Conservation (phyloP, 2,329 filamentous ascomycete genomes). For the Rutstroemia sp. region DNA sequence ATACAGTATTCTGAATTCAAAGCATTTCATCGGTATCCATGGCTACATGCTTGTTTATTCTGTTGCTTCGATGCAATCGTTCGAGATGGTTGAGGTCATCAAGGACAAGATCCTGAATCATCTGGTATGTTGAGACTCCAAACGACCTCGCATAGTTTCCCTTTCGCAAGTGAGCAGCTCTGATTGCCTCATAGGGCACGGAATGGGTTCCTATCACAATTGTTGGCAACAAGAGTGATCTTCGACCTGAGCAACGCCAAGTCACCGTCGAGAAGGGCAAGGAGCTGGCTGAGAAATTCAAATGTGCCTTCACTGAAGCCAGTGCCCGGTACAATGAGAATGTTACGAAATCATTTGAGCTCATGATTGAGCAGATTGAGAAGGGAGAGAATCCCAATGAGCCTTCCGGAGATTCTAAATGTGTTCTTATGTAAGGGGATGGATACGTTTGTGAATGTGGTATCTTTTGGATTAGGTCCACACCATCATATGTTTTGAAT, state of each 20-base stretch:
- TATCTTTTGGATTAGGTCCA: slow-evolving; percentile 3
- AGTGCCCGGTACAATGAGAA: slow-evolving; percentile 93
- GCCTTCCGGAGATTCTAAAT: slow-evolving; percentile 73
- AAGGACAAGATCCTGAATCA: slow-evolving; percentile 97
- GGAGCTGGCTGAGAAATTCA: slow-evolving; percentile 76
- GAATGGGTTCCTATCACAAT: slow-evolving; percentile 90
- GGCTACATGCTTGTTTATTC: slow-evolving; percentile 98
- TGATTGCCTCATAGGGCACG: slow-evolving; percentile 55
- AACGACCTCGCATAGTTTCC: neutral
- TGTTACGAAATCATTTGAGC: slow-evolving; percentile 84
- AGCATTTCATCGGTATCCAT: slow-evolving; percentile 98
- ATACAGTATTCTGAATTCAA: slow-evolving; percentile 96
- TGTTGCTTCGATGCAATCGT: slow-evolving; percentile 87
- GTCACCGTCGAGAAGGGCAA: slow-evolving; percentile 80
- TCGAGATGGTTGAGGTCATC: slow-evolving; percentile 96
- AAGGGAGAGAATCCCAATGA: slow-evolving; percentile 87
- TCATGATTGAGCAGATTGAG: slow-evolving; percentile 91
- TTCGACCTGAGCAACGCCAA: slow-evolving; percentile 87
- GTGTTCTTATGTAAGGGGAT: slow-evolving; percentile 65
- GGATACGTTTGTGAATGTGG: neutral
- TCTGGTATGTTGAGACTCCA: slow-evolving; percentile 51
- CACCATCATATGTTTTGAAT: slow-evolving; percentile 1
- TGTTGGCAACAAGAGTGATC: slow-evolving; percentile 94
- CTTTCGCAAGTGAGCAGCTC: slow-evolving; percentile 4
- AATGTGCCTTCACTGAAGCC: slow-evolving; percentile 91